phyloP scores from a whole-genome alignment of 2,329 filamentous ascomycete species.

The Davidsoniella virescens region DNA sequence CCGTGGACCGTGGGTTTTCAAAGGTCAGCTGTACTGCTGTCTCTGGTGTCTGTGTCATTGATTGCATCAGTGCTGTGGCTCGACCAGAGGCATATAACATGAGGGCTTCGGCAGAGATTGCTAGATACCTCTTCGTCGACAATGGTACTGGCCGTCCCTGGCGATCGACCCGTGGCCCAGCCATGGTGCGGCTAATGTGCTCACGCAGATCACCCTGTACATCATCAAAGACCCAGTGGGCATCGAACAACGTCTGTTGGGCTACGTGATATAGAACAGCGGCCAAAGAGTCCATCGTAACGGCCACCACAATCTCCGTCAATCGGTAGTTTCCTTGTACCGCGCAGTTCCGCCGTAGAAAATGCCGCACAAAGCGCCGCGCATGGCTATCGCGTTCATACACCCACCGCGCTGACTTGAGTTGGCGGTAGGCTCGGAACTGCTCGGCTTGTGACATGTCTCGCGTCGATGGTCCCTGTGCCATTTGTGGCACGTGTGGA shows the following conservation, averaged over 20 bases:
- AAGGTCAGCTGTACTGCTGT: not conserved
- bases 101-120: conserved; percentile 5
- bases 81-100: conserved; percentile 8
- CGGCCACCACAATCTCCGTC: conserved; percentile 14
- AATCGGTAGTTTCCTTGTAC: conserved; percentile 16
- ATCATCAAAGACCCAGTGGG: conserved; percentile 18
- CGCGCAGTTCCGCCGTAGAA: conserved; percentile 20
- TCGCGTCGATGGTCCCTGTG: conserved; percentile 19
- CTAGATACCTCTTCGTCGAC: conserved; percentile 4
- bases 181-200: not conserved
- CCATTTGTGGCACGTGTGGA: conserved; percentile 23
- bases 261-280: conserved; percentile 18
- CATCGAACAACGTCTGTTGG: conserved; percentile 19
- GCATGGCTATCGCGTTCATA: conserved; percentile 22
- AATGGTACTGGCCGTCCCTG: not conserved
- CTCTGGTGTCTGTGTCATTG: conserved; percentile 6
- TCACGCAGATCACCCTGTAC: conserved; percentile 10
- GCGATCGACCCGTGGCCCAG: not conserved
- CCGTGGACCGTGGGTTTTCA: not conserved
- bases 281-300: conserved; percentile 18
- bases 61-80: conserved; percentile 5
- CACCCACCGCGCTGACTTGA: conserved; percentile 22
- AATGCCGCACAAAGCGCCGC: conserved; percentile 19
- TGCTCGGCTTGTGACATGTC: conserved; percentile 21
- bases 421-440: conserved; percentile 19